Base-by-base conservation (phyloP, 192 early-diverging fungal species). In the Backusella westeae region DNA sequence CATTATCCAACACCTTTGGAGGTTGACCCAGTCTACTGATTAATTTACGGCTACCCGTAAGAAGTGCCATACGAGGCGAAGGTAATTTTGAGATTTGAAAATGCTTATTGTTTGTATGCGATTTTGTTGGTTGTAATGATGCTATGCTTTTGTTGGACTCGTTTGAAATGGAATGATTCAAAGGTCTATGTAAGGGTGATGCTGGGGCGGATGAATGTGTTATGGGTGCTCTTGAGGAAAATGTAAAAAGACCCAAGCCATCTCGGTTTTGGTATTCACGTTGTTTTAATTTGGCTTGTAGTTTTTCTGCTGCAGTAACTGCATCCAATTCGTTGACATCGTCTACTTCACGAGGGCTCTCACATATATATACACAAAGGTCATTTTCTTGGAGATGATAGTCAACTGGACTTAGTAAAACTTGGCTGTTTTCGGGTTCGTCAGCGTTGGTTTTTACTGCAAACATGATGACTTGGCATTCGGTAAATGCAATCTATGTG, bases 341-440 rank as follows among this genome's bases (percentile, higher is more conserved):
- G 15, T 77, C 44, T 41, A 86, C 36, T 59, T 86, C 85, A 0
- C 70, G 78, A 0, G 83, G 83, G 29, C 80, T 84, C 42, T 87
- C 85, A 1, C 87, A 85, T 44, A 91, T 82, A 44, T 84, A 88
- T 9, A 90, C 74, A 21, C 84, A 77, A 10, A 87, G 81, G 67
- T 91, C 90, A 12, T 49, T 59, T 3, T 68, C 36, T 19, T 74
- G 71, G 2, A 92, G 63, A 9, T 72, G 65, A 32, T 74, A 74
- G 3, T 80, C 76, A 10, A 88, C 88, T 8, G 91, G 91, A 65
- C 91, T 93, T 42, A 91, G 81, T 21, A 83, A 75, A 23, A 89
- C 41, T 67, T 87, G 84, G 32, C 75, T 77, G 3, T 69, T 75
- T 21, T 72, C 80, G 17, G n/a, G 49, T 14, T 65, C 39, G 19